Base-by-base conservation (phyloP, 2,329 filamentous ascomycete genomes). In the Diatrype stigma region DNA sequence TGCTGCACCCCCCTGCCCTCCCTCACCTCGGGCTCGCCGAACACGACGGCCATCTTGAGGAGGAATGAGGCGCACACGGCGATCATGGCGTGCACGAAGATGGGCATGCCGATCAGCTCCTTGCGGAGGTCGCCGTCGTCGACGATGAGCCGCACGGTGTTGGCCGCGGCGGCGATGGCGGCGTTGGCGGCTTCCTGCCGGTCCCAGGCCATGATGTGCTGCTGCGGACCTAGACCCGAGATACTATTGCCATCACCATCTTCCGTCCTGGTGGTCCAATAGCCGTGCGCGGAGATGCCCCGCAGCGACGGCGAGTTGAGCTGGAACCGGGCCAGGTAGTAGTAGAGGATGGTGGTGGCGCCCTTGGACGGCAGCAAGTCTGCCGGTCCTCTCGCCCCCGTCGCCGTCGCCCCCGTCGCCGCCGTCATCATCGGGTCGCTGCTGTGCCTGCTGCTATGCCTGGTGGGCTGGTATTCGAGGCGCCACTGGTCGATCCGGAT, bases 71-170 rank as follows among this genome's bases (percentile, higher is more conserved):
- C 54, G 49, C 54, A 56, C 12, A 56, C 54, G 11, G 54, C 54
- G 19, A 56, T 56, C 54, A 56, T 56, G 40, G 54, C 54, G 38
- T 56, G 54, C 11, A 47, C 50, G 47, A 55, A 55, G 7, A 56
- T 56, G 16, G 54, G 54, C 49, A 52, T 47, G 5, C 54, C 52
- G n/a, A 55, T 55, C 4, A 55, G 50, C 5, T 52, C 49, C 30
- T 50, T 53, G 8, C 50, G 54, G 3, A 56, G 52, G n/a, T 48
- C 40, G 3, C 14, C 22, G 45, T 56, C 52, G 17, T 56, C 50
- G 34, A 55, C 48, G 21, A 56, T 51, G 6, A 56, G 50, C 22
- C 52, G 28, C 3, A 50, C 52, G 12, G 54, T 52, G 28, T 42
- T 53, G 38, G 54, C 55, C 8, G 54, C 54, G 4, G 54, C 47